Conservation (phyloP, 345 rosid species). For the Linum trigynum region DNA sequence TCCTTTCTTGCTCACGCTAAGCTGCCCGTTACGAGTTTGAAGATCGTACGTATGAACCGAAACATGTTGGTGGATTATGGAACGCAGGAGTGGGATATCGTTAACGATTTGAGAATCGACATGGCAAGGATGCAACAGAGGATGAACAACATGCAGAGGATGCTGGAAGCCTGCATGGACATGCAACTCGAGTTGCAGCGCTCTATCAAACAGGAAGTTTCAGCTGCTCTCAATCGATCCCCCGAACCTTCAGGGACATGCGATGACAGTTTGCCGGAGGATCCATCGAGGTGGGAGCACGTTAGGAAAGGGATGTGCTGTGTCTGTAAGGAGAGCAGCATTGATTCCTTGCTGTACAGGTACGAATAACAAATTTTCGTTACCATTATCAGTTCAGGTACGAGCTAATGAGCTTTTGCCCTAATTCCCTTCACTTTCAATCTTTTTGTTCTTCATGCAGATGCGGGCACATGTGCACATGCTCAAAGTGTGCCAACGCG, state of each 20-base stretch:
- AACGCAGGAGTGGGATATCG: constrained; percentile 70
- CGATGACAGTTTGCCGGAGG: constrained; percentile 24
- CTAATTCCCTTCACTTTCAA: neutral
- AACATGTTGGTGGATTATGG: constrained; percentile 13
- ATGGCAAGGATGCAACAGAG: constrained; percentile 90
- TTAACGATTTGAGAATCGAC: constrained; percentile 78
- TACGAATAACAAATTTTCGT: constrained; percentile 9
- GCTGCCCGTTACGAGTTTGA: neutral
- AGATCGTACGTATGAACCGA: neutral
- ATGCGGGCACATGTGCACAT: constrained; percentile 96
- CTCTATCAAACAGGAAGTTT: constrained; percentile 81
- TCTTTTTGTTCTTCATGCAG: constrained; percentile 26
- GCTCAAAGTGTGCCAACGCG: constrained; percentile 71
- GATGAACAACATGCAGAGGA: constrained; percentile 86
- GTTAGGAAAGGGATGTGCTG: constrained; percentile 83
- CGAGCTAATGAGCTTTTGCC: neutral
- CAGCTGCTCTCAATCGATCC: constrained; percentile 71
- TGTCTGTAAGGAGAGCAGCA: constrained; percentile 52
- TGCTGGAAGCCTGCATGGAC: constrained; percentile 95
- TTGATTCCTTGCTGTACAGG: constrained; percentile 86
- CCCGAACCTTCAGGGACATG: constrained; percentile 37
- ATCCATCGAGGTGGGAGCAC: constrained; percentile 60
- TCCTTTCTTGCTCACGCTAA: neutral
- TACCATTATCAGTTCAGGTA: no score
- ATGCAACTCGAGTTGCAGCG: constrained; percentile 96